Evolutionary conservation across 2,329 filamentous ascomycete genomes (phyloP).

Genomic region (Fusarium oxysporum): DNA sequence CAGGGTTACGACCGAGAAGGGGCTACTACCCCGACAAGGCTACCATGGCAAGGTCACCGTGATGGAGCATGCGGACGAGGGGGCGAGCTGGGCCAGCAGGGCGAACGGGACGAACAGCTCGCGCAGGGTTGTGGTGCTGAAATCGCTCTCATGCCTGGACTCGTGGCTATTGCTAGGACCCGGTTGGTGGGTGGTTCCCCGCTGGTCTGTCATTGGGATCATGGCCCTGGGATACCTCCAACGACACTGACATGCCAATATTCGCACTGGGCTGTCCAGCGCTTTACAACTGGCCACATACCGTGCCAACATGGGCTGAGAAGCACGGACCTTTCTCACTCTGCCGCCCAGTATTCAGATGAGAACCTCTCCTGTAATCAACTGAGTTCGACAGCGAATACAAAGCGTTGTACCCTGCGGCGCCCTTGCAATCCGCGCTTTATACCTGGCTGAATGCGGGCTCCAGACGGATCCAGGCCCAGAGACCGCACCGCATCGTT

Average conservation of each 20-base stretch:
- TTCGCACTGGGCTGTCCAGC: slow-evolving; percentile 26
- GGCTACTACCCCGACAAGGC: slow-evolving; percentile 43
- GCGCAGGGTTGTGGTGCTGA: slow-evolving; percentile 39
- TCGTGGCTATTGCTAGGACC: slow-evolving; percentile 44
- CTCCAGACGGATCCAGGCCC: slow-evolving; percentile 39
- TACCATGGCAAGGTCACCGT: slow-evolving; percentile 40
- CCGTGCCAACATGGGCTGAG: slow-evolving; percentile 24
- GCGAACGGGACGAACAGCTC: slow-evolving; percentile 43
- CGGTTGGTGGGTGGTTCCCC: slow-evolving; percentile 44
- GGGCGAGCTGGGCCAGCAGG: slow-evolving; percentile 41
- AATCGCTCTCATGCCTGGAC: slow-evolving; percentile 37
- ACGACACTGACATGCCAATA: slow-evolving; percentile 25
- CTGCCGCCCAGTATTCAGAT: slow-evolving; percentile 8
- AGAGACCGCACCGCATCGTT: slow-evolving; percentile 42
- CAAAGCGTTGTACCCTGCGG: slow-evolving; percentile 33
- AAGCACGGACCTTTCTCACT: slow-evolving; percentile 34
- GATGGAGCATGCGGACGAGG: slow-evolving; percentile 37
- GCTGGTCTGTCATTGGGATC: slow-evolving; percentile 43
- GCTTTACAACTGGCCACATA: slow-evolving; percentile 8
- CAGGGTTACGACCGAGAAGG: slow-evolving; percentile 46
- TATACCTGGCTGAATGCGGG: slow-evolving; percentile 37
- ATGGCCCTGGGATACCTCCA: slow-evolving; percentile 32
- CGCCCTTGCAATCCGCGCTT: slow-evolving; percentile 34
- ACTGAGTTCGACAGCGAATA: slow-evolving; percentile 28
- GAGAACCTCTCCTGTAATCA: slow-evolving; percentile 5